Evolutionary conservation across 2,329 filamentous ascomycete genomes (phyloP).

Genomic region (Ceratocystis colombiana): DNA sequence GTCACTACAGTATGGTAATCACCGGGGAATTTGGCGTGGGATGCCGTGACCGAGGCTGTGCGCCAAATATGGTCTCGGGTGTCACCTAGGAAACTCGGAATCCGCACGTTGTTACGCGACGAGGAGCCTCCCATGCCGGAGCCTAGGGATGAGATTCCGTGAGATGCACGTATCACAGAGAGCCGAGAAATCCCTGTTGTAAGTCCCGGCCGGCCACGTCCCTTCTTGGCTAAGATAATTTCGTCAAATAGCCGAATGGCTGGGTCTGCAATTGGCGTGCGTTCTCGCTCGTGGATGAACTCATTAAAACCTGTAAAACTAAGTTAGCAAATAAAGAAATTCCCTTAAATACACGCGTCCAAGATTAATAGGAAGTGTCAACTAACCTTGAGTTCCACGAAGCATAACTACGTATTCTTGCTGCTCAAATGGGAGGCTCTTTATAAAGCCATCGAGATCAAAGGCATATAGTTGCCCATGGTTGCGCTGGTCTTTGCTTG

Average conservation of each 20-base stretch:
- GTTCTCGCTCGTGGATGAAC: constrained; percentile 74
- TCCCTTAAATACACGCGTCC: neutral
- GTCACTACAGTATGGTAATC: constrained; percentile 53
- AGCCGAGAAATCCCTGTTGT: constrained; percentile 54
- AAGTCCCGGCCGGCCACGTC: constrained; percentile 54
- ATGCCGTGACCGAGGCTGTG: constrained; percentile 50
- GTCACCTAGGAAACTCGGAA: constrained; percentile 56
- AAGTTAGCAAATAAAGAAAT: neutral
- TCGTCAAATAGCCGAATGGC: constrained; percentile 71
- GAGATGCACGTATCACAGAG: constrained; percentile 48
- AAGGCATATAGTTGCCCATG: constrained; percentile 53
- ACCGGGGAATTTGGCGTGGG: constrained; percentile 51
- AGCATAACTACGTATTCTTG: constrained; percentile 55
- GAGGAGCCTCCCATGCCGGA: constrained; percentile 18
- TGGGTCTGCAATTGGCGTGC: constrained; percentile 50
- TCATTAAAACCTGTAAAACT: constrained; percentile 52
- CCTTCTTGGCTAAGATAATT: constrained; percentile 68
- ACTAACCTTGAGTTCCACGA: constrained; percentile 55
- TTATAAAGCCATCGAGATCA: constrained; percentile 56
- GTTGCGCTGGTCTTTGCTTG: constrained; percentile 50
- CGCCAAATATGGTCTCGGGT: constrained; percentile 72
- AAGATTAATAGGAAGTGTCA: neutral
- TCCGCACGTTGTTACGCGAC: constrained; percentile 34
- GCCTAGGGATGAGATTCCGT: constrained; percentile 34
- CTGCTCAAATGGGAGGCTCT: constrained; percentile 54